phyloP scores from a whole-genome alignment of 441 rosid genomes.

The Pelargonium cotyledonis region DNA sequence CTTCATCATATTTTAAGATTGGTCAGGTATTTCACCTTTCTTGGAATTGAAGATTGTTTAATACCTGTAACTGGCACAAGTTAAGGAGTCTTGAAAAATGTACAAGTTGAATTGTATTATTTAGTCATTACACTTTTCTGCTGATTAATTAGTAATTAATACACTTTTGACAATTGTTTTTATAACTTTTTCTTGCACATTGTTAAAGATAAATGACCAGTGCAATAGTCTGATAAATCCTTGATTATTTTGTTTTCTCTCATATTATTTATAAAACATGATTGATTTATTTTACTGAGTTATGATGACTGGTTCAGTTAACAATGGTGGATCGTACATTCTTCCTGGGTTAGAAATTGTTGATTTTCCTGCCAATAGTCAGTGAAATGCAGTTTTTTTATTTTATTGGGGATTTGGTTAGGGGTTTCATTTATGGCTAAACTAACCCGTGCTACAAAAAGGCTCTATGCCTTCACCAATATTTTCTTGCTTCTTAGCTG shows the following conservation, averaged over 20 bases:
- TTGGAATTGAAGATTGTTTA: neutral
- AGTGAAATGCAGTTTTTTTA: neutral
- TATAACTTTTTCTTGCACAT: too few relatives aligned
- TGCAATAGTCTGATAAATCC: neutral
- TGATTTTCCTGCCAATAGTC: neutral
- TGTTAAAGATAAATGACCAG: too few relatives aligned
- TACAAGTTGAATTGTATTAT: too few relatives aligned
- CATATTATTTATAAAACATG: neutral
- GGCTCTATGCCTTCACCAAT: constrained; percentile 4
- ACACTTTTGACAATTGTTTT: too few relatives aligned
- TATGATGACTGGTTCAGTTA: neutral
- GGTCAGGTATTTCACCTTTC: constrained; percentile 62
- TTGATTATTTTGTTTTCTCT: neutral
- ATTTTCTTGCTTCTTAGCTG: constrained; percentile 10
- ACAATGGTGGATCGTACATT: constrained; percentile 8
- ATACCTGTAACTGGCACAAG: too few relatives aligned
- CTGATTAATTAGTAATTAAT: too few relatives aligned
- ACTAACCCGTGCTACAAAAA: neutral
- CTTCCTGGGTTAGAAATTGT: neutral
- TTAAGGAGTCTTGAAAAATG: too few relatives aligned
- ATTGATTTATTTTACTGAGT: neutral
- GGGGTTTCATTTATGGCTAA: constrained; percentile 5
- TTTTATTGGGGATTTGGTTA: neutral
- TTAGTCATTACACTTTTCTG: too few relatives aligned
- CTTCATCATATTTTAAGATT: constrained; percentile 64